These are phyloP conservation scores for Nakaseomyces sp. DNA, from an alignment of 1,139 yeast genomes.

Conservation along the genomic window DNA sequence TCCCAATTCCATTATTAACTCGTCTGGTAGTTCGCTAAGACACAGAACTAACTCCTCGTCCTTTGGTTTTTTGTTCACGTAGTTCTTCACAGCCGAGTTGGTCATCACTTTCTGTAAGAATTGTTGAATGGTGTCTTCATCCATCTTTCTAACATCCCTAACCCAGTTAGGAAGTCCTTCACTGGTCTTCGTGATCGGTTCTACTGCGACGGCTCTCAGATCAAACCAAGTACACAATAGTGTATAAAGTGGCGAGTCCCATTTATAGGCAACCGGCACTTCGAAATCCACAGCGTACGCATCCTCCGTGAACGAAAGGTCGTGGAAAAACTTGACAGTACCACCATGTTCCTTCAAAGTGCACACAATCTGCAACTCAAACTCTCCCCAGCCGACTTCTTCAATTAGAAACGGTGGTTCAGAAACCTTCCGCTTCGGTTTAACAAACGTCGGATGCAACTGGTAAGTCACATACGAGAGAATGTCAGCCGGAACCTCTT, in stretches of 20 bases:
- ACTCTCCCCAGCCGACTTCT: conserved; percentile 98
- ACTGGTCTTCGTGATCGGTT: not conserved
- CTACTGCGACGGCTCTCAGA: conserved; percentile 28
- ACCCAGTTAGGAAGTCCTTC: conserved; percentile 3
- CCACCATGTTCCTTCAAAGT: conserved; percentile 73
- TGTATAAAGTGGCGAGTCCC: conserved; percentile 54
- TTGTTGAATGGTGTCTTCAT: conserved; percentile 6
- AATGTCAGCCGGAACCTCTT: conserved; percentile 70
- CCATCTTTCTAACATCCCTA: not conserved
- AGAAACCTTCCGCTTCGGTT: conserved; percentile 71
- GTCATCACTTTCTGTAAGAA: conserved; percentile 28
- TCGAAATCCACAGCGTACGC: conserved; percentile 68
- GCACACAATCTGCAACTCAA: conserved; percentile 71
- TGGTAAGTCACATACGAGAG: conserved; percentile 83
- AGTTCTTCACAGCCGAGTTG: conserved; percentile 5
- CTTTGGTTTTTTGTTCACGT: conserved; percentile 4
- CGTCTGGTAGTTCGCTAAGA: conserved; percentile 6
- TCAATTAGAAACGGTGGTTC: conserved; percentile 77
- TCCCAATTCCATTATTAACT: not conserved
- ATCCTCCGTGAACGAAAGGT: conserved; percentile 67
- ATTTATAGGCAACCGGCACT: conserved; percentile 60
- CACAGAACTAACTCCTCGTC: conserved; percentile 5
- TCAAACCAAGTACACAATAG: conserved; percentile 66
- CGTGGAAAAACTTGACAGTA: conserved; percentile 72
- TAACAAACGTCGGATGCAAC: conserved; percentile 85